A percentile compares a stretch with the other conserved stretches of the same genome.
Conservation (phyloP, 495 filamentous ascomycete species). For the Aspergillus asperescens region DNA sequence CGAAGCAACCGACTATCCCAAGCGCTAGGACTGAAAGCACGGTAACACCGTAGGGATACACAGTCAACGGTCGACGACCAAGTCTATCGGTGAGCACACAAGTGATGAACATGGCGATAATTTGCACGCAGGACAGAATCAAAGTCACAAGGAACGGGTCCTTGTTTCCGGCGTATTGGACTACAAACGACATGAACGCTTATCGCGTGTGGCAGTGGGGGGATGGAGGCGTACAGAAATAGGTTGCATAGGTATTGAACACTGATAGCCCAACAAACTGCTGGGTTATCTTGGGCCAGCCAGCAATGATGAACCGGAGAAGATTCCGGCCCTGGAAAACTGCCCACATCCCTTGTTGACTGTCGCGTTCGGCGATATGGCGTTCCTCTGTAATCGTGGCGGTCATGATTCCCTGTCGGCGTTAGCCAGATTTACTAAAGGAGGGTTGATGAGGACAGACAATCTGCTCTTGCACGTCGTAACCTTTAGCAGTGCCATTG, state of each 20-base stretch:
- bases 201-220: too few relatives aligned
- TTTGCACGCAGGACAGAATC: slow-evolving; percentile 38
- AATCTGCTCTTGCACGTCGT: slow-evolving; percentile 32
- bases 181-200: too few relatives aligned
- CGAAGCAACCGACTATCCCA: slow-evolving; percentile 39
- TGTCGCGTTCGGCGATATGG: slow-evolving; percentile 25
- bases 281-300: slow-evolving; percentile 40
- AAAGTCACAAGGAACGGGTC: slow-evolving; percentile 40
- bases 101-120: slow-evolving; percentile 34
- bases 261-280: slow-evolving; percentile 40
- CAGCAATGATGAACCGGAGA: slow-evolving; percentile 36
- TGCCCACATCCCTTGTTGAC: slow-evolving; percentile 24
- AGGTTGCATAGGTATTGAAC: slow-evolving; percentile 40
- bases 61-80: slow-evolving; percentile 36
- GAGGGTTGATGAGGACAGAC: slow-evolving; percentile 9
- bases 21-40: slow-evolving; percentile 31
- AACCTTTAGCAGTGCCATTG: slow-evolving; percentile 28
- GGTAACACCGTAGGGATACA: slow-evolving; percentile 37
- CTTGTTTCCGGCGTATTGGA: slow-evolving; percentile 38
- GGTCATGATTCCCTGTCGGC: slow-evolving; percentile 24
- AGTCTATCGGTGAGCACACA: slow-evolving; percentile 29
- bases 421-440: not conserved
- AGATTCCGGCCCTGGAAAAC: slow-evolving; percentile 38
- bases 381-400: slow-evolving; percentile 31
- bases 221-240: slow-evolving; percentile 27